Percentiles rank a stretch among this genome's conserved stretches.
Conservation (phyloP, 2,329 filamentous ascomycete genomes). For the Curvularia hawaiiensis region DNA sequence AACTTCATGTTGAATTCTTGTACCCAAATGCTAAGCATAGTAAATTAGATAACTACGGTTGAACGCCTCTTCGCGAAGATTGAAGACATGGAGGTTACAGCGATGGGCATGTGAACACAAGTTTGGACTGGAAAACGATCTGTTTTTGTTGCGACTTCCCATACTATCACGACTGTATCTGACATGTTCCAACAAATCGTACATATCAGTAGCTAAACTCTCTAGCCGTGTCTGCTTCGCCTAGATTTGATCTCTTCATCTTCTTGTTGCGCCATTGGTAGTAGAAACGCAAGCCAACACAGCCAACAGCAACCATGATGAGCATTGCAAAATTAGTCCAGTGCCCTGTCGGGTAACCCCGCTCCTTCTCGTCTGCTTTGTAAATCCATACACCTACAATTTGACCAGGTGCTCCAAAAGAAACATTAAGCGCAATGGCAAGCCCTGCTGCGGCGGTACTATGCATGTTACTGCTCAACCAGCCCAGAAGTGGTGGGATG, state of each 20-base stretch:
- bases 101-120: neutral
- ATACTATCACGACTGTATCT: neutral
- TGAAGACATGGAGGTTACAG: neutral
- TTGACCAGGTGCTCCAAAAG: slow-evolving; percentile 70
- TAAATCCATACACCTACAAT: slow-evolving; percentile 78
- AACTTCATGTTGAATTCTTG: too few species aligned
- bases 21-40: too few species aligned
- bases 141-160: neutral
- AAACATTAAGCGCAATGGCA: slow-evolving; percentile 73
- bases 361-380: slow-evolving; percentile 63
- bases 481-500: slow-evolving; percentile 72
- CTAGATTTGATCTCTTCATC: neutral
- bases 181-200: neutral
- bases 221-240: neutral
- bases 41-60: too few species aligned
- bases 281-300: slow-evolving; percentile 12
- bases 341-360: slow-evolving; percentile 72
- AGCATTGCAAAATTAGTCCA: slow-evolving; percentile 46
- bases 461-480: slow-evolving; percentile 71
- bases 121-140: neutral
- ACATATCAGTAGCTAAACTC: slow-evolving; percentile 13
- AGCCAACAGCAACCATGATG: slow-evolving; percentile 13
- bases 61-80: too few species aligned
- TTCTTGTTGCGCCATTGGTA: slow-evolving; percentile 13
- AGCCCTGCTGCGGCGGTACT: slow-evolving; percentile 69